Evolutionary conservation across 1,139 yeast genomes (phyloP).

Genomic region (Candida pseudoviswanathii): DNA sequence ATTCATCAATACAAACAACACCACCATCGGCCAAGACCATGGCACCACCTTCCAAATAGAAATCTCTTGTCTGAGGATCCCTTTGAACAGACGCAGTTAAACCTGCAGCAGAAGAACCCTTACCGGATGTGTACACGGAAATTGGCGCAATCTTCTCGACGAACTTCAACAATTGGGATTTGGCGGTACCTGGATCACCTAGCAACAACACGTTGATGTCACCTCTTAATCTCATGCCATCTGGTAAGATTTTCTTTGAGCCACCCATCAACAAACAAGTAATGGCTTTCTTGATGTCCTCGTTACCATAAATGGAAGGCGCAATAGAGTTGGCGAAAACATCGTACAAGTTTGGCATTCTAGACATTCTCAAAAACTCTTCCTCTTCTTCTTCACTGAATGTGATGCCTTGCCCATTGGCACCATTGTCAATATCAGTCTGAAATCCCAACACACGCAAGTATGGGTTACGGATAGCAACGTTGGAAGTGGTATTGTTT

Average conservation of each 20-base stretch:
- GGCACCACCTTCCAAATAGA: slow-evolving; percentile 98
- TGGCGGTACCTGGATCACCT: slow-evolving; percentile 99
- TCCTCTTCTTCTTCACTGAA: slow-evolving; percentile 94
- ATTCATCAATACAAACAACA: slow-evolving; percentile 98
- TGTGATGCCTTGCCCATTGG: slow-evolving; percentile 60
- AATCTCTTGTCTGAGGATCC: slow-evolving; percentile 84
- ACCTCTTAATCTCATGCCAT: slow-evolving; percentile 95
- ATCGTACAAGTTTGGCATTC: slow-evolving; percentile 83
- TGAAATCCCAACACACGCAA: slow-evolving; percentile 85
- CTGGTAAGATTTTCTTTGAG: slow-evolving; percentile 87
- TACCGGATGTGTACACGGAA: slow-evolving; percentile 95
- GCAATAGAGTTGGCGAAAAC: slow-evolving; percentile 89
- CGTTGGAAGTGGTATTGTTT: slow-evolving; percentile 33
- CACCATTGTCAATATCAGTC: slow-evolving; percentile 75
- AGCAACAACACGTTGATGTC: slow-evolving; percentile 89
- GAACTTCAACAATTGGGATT: slow-evolving; percentile 90
- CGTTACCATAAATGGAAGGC: slow-evolving; percentile 93
- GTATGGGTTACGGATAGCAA: slow-evolving; percentile 93
- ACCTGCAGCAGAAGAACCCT: slow-evolving; percentile 99
- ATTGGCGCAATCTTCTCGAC: slow-evolving; percentile 95
- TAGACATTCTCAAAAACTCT: slow-evolving; percentile 76
- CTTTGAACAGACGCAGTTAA: slow-evolving; percentile 96
- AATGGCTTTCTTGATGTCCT: slow-evolving; percentile 90
- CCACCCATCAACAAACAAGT: slow-evolving; percentile 95
- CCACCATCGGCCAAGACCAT: slow-evolving; percentile 99